A percentile compares a stretch with the other conserved stretches of the same genome.
Conservation (phyloP, 805 yeast genomes). For the Candida peoriensis region DNA sequence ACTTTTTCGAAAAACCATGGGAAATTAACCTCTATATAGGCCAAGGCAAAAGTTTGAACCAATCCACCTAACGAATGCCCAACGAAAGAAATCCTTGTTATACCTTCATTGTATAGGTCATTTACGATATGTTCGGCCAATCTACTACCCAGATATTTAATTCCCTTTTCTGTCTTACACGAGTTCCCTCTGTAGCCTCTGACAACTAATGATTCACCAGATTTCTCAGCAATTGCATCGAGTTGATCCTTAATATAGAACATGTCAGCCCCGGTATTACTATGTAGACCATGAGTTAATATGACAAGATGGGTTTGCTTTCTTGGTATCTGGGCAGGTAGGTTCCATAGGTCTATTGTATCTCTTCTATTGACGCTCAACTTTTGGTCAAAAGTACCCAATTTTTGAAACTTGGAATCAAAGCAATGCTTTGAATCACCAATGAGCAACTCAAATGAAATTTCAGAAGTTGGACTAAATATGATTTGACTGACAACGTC, state of each 20-base stretch:
- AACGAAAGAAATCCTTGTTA: constrained; percentile 59
- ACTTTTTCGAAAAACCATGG: constrained; percentile 63
- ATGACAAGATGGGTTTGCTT: constrained; percentile 61
- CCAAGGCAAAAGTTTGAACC: constrained; percentile 72
- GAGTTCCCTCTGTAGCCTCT: constrained; percentile 67
- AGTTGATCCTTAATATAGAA: constrained; percentile 65
- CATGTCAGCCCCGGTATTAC: constrained; percentile 75
- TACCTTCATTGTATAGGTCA: constrained; percentile 39
- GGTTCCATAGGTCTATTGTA: constrained; percentile 68
- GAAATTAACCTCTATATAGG: constrained; percentile 60
- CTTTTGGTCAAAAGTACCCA: constrained; percentile 28
- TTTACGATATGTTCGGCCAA: constrained; percentile 60
- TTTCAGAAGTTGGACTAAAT: constrained; percentile 56
- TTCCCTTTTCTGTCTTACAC: constrained; percentile 76
- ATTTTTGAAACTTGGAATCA: constrained; percentile 21
- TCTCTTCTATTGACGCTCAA: constrained; percentile 46
- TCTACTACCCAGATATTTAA: constrained; percentile 66
- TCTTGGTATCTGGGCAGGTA: constrained; percentile 39
- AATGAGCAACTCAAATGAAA: constrained; percentile 57
- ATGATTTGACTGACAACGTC: constrained; percentile 70
- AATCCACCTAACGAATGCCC: constrained; percentile 81
- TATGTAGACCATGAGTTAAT: constrained; percentile 73
- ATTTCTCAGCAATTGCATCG: constrained; percentile 36
- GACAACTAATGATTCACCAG: constrained; percentile 53
- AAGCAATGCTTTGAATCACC: constrained; percentile 34